Base-by-base conservation (phyloP, 2,329 filamentous ascomycete genomes). In the Sclerotinia borealis region DNA sequence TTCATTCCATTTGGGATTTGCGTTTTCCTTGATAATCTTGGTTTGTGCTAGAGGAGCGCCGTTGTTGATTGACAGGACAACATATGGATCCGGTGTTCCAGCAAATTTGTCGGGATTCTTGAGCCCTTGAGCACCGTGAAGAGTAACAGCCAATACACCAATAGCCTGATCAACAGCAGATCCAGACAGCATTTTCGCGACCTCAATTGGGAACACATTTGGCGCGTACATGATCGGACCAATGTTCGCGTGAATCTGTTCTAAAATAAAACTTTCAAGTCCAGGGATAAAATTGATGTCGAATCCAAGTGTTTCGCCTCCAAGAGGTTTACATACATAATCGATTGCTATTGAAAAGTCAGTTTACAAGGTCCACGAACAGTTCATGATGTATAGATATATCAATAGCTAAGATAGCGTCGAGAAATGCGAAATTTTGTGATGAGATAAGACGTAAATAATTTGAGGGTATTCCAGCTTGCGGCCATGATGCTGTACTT, bases 251-350 rank as follows among this genome's bases (percentile, higher is more conserved):
- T 99, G 96, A 60, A 99, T 96, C 78, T 96, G 92, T 71, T 99
- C 95, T 74, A 91, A 87, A 71, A 99, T 99, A 77, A 99, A 99
- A 63, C 77, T 84, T 76, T 98, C 93, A 29, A 99, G 83, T 70
- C 93, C 93, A 22, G 95, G 95, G 69, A 99, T 96, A 77, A 99
- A 97, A 79, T 97, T 98, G 82, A 99, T 98, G 73, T 99, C 95
- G 75, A 99, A 97, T 45, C 95, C 95, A 68, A 99, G 91, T 3
- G 85, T 93, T 66, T 99, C 95, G 65, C 96, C 96, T 70, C 95
- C 95, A 17, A 99, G 84, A 3, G 95, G 95, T 77, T 99, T 99
- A 83, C 95, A 97, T 64, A 96, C 93, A 74, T 98, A 99, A 78
- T 99, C 95, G 68, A 99, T 93, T 1, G 84, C 87, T 13, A 63